Evolutionary conservation across 148 eudicot species (phyloP), one percentile per base, ranked within the genome.

Genomic region (Vaccinium macrocarpon): DNA sequence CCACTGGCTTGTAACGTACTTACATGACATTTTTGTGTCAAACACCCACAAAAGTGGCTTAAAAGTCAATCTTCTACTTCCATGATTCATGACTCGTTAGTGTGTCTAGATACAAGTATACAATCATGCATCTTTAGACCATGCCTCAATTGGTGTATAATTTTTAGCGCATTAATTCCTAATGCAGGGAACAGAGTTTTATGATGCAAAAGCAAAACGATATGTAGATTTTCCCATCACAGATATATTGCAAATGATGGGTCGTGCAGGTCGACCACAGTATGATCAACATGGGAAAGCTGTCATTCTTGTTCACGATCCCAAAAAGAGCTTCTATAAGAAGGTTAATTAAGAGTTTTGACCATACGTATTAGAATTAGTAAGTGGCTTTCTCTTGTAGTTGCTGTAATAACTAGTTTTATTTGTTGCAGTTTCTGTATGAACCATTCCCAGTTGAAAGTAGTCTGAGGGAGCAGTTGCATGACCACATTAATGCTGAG

Each of bases 391-490:
- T 64, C 80, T 3, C 25, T 18, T n/a, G 51, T 55, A 61, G 25
- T 56, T 32, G 50, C 38, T 82, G 64, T 13, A 66, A 83, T 82
- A 42, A 85, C 70, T 51, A 38, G 23, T 83, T 82, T 81, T 81
- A 35, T 75, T 38, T 82, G 68, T 81, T 88, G 89, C 93, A 96
- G 99, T 96, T 96, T 82, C 93, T 96, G 56, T 96, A 96, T 87
- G 99, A 96, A 85, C 99, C 99, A 76, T 96, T 96, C 86, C 99
- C 99, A 16, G 99, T 96, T 86, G 99, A 96, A 89, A 96, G 99
- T 87, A 96, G 99, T 87, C 95, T 96, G 84, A 92, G 95, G 89
- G 99, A 96, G 86, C 93, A 93, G 51, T 87, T 96, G 87, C 99
- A 96, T 91, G 86, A 96, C 86, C 98, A 96, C 89, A 86, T 96